Conservation (phyloP, 2,329 filamentous ascomycete genomes). For the Penicillium sp. region DNA sequence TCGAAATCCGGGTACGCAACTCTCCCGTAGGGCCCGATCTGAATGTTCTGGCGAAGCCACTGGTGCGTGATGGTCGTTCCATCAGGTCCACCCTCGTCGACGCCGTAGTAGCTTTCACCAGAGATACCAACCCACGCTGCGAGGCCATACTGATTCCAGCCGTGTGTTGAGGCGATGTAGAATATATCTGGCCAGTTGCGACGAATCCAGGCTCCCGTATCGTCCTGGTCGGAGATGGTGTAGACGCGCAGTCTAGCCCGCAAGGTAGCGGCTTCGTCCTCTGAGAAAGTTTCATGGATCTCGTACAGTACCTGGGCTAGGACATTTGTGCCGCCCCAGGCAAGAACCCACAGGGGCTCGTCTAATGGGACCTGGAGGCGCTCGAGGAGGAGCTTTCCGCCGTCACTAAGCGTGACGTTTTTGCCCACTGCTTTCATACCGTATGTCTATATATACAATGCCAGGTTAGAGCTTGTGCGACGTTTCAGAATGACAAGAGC, state of each 20-base stretch:
- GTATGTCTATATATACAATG: conserved; percentile 9
- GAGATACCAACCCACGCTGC: conserved; percentile 63
- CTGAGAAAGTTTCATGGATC: conserved; percentile 25
- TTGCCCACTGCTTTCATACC: conserved; percentile 45
- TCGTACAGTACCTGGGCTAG: conserved; percentile 56
- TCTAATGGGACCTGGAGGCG: conserved; percentile 39
- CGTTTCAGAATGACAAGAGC: no score
- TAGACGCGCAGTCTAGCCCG: conserved; percentile 54
- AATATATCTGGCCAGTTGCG: conserved; percentile 59
- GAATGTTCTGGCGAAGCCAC: conserved; percentile 60
- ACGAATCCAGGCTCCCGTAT: conserved; percentile 61
- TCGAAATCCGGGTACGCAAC: conserved; percentile 51
- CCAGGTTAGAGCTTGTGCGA: no score
- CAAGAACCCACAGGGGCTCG: conserved; percentile 57
- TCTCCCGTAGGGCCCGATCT: conserved; percentile 53
- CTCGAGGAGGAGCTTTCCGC: conserved; percentile 52
- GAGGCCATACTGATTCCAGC: conserved; percentile 59
- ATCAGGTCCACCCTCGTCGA: conserved; percentile 56
- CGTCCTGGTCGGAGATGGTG: conserved; percentile 64
- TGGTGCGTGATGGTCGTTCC: conserved; percentile 52
- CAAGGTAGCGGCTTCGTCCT: conserved; percentile 35
- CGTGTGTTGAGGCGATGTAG: conserved; percentile 61
- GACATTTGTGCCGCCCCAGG: conserved; percentile 60
- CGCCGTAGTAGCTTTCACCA: conserved; percentile 52
- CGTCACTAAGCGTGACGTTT: conserved; percentile 45